Conservation (phyloP, 768 basidiomycete genomes). For the Leucosporidium scottii region DNA sequence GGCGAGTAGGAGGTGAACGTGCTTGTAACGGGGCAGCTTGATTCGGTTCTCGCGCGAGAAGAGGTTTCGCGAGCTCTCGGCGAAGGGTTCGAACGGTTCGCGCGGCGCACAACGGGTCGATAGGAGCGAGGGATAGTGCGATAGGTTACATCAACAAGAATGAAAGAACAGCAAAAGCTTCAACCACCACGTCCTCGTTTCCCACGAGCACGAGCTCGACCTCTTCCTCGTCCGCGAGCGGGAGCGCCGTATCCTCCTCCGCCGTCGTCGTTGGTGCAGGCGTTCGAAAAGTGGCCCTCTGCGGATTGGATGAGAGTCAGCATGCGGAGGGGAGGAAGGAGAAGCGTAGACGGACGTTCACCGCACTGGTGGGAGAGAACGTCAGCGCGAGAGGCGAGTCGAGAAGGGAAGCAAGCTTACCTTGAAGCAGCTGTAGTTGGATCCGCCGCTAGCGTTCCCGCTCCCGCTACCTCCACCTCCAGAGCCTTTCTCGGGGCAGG, state of each 20-base stretch:
- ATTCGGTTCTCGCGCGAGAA: no score
- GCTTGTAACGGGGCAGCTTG: no score
- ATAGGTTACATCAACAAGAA: no score
- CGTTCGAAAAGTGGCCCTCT: constrained; percentile 4
- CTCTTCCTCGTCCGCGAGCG: not conserved
- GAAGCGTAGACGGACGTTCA: not conserved
- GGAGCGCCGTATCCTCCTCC: not conserved
- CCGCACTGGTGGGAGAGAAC: not conserved
- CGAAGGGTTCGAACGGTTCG: no score
- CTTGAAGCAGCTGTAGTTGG: constrained; percentile 2
- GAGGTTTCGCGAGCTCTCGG: no score
- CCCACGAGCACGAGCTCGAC: not conserved
- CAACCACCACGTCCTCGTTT: not conserved
- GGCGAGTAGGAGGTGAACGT: no score
- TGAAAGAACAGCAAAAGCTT: not conserved
- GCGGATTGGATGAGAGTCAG: not conserved
- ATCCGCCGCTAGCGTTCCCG: constrained; percentile 2
- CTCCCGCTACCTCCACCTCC: constrained; percentile 1
- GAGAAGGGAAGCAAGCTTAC: not conserved
- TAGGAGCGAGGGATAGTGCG: no score
- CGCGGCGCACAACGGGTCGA: no score
- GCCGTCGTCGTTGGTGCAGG: not conserved
- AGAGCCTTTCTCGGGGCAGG: constrained; percentile 29
- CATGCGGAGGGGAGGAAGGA: not conserved
- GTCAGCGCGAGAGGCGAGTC: not conserved